These are phyloP conservation scores for Ascochyta lentis DNA, from an alignment of 2,329 filamentous ascomycete genomes.

Conservation along the genomic window DNA sequence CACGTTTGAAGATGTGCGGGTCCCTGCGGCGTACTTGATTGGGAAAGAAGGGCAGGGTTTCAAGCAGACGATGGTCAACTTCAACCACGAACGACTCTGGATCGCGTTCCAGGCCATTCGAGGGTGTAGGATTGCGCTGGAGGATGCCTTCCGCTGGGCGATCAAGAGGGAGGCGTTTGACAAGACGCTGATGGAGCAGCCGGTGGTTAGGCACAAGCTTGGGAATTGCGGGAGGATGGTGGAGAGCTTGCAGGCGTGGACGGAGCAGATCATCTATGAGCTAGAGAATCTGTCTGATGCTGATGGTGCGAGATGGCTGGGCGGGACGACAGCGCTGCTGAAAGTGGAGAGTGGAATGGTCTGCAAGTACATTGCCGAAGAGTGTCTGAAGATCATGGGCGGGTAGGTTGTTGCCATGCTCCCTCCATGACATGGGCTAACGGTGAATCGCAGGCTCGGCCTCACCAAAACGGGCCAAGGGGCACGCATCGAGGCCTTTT, in stretches of 20 bases:
- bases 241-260: constrained; percentile 39
- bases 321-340: constrained; percentile 34
- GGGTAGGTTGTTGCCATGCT: constrained; percentile 17
- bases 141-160: constrained; percentile 41
- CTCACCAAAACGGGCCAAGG: constrained; percentile 38
- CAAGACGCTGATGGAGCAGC: constrained; percentile 42
- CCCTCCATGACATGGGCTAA: background rate
- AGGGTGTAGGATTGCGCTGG: constrained; percentile 34
- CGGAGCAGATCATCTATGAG: constrained; percentile 39
- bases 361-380: constrained; percentile 36
- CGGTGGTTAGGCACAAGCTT: constrained; percentile 42
- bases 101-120: constrained; percentile 41
- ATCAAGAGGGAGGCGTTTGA: constrained; percentile 42
- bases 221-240: constrained; percentile 40
- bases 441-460: constrained; percentile 19
- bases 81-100: constrained; percentile 46
- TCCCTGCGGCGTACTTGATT: constrained; percentile 39
- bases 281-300: constrained; percentile 28
- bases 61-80: constrained; percentile 43
- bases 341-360: constrained; percentile 37
- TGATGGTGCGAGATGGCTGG: constrained; percentile 28
- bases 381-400: constrained; percentile 37
- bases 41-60: constrained; percentile 41
- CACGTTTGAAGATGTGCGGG: constrained; percentile 43
- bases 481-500: constrained; percentile 38